Conservation (phyloP, 345 rosid species). For the Atalantia buxifolia region DNA sequence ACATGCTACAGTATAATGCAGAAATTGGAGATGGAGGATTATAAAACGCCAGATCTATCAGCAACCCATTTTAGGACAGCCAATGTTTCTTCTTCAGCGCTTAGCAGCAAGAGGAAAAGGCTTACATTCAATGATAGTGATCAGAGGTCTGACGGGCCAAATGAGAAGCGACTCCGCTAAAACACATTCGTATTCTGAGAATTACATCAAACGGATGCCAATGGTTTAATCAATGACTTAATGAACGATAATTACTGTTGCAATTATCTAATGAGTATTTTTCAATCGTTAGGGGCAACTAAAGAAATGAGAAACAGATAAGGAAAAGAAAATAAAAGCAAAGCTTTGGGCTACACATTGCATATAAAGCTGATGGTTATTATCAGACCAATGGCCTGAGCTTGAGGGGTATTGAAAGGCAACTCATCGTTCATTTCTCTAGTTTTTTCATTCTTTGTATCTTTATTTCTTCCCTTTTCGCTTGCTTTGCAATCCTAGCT, state of each 20-base stretch:
- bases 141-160: constrained; percentile 4
- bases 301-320: constrained; percentile 13
- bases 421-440: neutral
- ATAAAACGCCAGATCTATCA: constrained; percentile 17
- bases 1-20: constrained; percentile 44
- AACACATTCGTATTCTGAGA: neutral
- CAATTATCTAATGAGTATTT: neutral
- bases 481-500: constrained; percentile 31
- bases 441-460: neutral
- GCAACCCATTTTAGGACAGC: constrained; percentile 12
- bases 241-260: neutral
- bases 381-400: constrained; percentile 9
- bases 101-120: constrained; percentile 32
- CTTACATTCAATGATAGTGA: constrained; percentile 24
- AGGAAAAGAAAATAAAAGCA: constrained; percentile 5
- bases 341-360: constrained; percentile 12
- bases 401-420: constrained; percentile 17
- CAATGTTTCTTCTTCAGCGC: constrained; percentile 18
- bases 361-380: constrained; percentile 16
- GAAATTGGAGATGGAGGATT: constrained; percentile 27
- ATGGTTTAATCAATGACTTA: neutral
- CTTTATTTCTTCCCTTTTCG: neutral
- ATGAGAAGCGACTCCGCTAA: constrained; percentile 15
- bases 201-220: neutral
- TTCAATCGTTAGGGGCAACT: neutral